Conservation (phyloP, 1,139 yeast genomes). For the Debaryomyces psychrophilus region DNA sequence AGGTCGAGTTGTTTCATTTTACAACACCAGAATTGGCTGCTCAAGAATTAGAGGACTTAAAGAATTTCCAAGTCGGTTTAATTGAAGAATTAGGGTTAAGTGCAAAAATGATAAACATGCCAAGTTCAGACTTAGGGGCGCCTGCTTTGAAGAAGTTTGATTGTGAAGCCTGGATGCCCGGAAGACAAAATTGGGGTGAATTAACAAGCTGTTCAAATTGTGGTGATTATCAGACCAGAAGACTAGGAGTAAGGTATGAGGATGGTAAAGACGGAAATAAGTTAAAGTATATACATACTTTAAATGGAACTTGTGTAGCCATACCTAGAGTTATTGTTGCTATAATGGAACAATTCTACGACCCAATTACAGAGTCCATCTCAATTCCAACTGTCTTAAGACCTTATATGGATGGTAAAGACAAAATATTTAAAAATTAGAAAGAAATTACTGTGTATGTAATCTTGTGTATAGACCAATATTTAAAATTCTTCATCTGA, state of each 20-base stretch:
- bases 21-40: slow-evolving; percentile 49
- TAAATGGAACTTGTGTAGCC: slow-evolving; percentile 96
- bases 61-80: slow-evolving; percentile 65
- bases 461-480: slow-evolving; percentile 11
- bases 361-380: slow-evolving; percentile 57
- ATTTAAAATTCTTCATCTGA: slow-evolving; percentile 26
- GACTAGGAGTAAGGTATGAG: slow-evolving; percentile 68
- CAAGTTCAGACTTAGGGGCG: slow-evolving; percentile 87
- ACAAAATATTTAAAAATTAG: slow-evolving; percentile 30
- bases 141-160: slow-evolving; percentile 93
- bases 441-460: not conserved
- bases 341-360: slow-evolving; percentile 80
- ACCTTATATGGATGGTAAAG: slow-evolving; percentile 66
- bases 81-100: slow-evolving; percentile 69
- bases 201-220: slow-evolving; percentile 91
- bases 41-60: slow-evolving; percentile 60
- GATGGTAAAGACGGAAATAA: slow-evolving; percentile 32
- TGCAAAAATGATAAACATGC: slow-evolving; percentile 87
- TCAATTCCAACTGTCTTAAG: slow-evolving; percentile 69
- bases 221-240: slow-evolving; percentile 85
- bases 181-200: slow-evolving; percentile 92
- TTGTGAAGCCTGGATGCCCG: slow-evolving; percentile 99
- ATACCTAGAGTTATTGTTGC: slow-evolving; percentile 92
- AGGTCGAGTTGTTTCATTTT: slow-evolving; percentile 91
- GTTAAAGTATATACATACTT: slow-evolving; percentile 67